Evolutionary conservation across 371 early-diverging fungal genomes (phyloP).

Genomic region (Dinochytrium kinnereticum): DNA sequence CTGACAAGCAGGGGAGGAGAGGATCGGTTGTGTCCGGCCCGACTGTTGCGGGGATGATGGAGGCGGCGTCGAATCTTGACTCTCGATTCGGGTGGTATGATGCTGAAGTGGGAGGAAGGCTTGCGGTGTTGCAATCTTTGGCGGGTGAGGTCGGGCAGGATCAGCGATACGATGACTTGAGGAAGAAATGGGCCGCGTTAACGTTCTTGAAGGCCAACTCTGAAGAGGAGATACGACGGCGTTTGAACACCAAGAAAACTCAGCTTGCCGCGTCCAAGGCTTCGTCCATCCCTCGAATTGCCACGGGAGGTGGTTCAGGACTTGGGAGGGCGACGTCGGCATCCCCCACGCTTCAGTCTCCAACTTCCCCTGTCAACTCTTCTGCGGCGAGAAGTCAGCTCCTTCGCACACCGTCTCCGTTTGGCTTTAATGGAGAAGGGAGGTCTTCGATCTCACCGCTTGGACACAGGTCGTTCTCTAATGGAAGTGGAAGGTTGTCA

Average conservation of each 20-base stretch:
- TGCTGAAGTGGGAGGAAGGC: neutral
- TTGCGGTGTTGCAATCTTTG: neutral
- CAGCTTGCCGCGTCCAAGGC: neutral
- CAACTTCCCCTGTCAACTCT: neutral
- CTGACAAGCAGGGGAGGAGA: too few relatives aligned
- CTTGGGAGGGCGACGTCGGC: neutral
- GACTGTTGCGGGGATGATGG: constrained; percentile 4
- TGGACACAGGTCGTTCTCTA: neutral
- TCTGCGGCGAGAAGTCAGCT: neutral
- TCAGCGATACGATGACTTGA: neutral
- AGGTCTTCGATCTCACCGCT: neutral
- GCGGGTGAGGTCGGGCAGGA: neutral
- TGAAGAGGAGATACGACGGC: neutral
- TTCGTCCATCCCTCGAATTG: neutral
- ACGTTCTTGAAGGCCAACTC: neutral
- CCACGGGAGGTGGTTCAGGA: neutral
- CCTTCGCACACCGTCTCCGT: constrained; percentile 4
- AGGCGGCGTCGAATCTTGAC: neutral
- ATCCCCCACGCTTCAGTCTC: neutral
- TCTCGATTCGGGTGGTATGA: constrained; percentile 17
- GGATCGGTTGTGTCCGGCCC: neutral
- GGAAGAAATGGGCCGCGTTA: constrained; percentile 7
- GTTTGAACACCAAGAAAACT: neutral
- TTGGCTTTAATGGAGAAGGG: neutral
- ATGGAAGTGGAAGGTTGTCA: neutral